Evolutionary conservation across 768 basidiomycete species (phyloP).

Genomic region (Leccinum subtestaceum): DNA sequence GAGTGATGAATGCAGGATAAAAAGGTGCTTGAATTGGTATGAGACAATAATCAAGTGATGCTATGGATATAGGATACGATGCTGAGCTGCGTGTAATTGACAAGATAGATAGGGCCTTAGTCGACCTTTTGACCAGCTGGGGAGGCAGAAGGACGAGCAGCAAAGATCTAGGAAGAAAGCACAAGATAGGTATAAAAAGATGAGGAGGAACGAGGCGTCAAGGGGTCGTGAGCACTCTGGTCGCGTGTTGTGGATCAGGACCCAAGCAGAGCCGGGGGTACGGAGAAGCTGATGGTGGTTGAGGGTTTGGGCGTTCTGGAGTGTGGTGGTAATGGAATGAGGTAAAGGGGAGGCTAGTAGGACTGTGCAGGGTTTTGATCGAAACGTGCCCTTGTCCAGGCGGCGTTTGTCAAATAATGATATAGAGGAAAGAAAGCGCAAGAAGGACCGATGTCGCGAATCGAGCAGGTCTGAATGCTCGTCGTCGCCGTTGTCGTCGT

Average conservation of each 20-base stretch:
- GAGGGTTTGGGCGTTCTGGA: constrained; percentile 35
- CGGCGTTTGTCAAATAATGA: constrained; percentile 49
- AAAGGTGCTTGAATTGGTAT: constrained; percentile 43
- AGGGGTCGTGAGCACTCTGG: constrained; percentile 53
- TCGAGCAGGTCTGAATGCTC: constrained; percentile 19
- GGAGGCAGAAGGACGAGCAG: constrained; percentile 35
- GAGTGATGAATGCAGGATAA: constrained; percentile 48
- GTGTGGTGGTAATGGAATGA: constrained; percentile 44
- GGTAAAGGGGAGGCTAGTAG: constrained; percentile 56
- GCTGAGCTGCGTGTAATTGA: constrained; percentile 38
- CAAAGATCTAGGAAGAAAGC: constrained; percentile 37
- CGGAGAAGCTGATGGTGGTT: constrained; percentile 34
- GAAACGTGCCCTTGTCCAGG: constrained; percentile 70
- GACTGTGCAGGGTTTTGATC: constrained; percentile 63
- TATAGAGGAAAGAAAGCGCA: constrained; percentile 17
- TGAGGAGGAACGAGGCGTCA: constrained; percentile 42
- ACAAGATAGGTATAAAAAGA: constrained; percentile 59
- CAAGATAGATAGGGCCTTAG: constrained; percentile 37
- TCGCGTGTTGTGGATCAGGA: constrained; percentile 39
- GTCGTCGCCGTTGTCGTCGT: constrained; percentile 15
- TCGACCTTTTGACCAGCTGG: constrained; percentile 38
- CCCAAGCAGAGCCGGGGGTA: constrained; percentile 27
- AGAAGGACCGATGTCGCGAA: constrained; percentile 20
- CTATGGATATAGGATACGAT: constrained; percentile 41
- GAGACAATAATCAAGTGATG: constrained; percentile 49